phyloP scores from a whole-genome alignment of 176 grass and related monocot genomes.

The Musa schizocarpa region DNA sequence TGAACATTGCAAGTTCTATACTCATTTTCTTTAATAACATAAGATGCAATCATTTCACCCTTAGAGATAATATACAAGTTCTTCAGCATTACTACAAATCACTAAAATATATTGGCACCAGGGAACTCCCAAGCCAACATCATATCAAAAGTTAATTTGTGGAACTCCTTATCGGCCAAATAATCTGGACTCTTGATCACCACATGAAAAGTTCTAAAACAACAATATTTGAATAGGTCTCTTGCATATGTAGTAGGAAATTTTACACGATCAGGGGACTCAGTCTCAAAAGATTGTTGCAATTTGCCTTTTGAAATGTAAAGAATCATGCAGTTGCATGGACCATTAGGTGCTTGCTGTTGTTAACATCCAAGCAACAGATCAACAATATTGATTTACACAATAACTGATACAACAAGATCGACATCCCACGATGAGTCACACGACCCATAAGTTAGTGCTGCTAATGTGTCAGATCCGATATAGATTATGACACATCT shows the following conservation, averaged over 20 bases:
- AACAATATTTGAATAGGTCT: conserved; percentile 72
- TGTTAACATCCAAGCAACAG: neutral
- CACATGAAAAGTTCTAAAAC: conserved; percentile 52
- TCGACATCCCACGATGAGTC: neutral
- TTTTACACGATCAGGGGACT: conserved; percentile 27
- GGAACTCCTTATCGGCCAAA: conserved; percentile 61
- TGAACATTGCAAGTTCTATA: too few species aligned
- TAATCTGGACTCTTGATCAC: conserved; percentile 36
- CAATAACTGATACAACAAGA: neutral
- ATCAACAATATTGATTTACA: neutral
- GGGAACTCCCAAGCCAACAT: conserved; percentile 92
- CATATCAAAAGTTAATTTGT: conserved; percentile 70
- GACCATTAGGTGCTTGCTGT: neutral
- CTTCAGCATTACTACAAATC: too few species aligned
- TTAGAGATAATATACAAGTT: too few species aligned
- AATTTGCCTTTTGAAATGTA: conserved; percentile 36
- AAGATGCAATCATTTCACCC: too few species aligned
- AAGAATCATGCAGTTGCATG: conserved; percentile 49
- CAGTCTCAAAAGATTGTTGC: conserved; percentile 40
- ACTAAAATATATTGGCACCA: conserved; percentile 10
- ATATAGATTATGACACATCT: too few species aligned
- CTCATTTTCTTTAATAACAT: too few species aligned
- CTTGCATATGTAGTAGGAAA: conserved; percentile 38
- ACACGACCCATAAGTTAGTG: neutral
- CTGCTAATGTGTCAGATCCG: too few species aligned